Evolutionary conservation across 306 rosid species (phyloP).

Genomic region (Styphnolobium japonicum): DNA sequence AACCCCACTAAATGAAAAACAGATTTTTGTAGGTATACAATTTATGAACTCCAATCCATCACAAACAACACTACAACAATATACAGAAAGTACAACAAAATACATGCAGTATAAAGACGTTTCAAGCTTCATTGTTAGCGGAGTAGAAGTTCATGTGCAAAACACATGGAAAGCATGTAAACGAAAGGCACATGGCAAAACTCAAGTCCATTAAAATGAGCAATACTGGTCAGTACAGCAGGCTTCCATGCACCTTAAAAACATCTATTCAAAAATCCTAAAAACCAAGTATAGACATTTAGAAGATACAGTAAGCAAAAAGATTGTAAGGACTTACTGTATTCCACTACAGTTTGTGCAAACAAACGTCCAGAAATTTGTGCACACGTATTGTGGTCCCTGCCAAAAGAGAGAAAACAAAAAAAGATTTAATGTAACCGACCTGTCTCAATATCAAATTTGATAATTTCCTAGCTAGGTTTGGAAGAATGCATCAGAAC

Average conservation of each 20-base stretch:
- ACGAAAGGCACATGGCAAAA: constrained; percentile 1
- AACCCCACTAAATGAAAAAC: constrained; percentile 3
- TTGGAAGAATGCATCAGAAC: constrained; percentile 12
- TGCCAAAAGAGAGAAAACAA: constrained; percentile 34
- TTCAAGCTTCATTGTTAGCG: constrained; percentile 18
- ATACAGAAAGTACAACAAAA: not conserved
- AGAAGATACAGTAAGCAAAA: not conserved
- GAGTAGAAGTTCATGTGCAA: constrained; percentile 3
- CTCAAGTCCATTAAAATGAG: not conserved
- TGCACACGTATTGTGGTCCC: constrained; percentile 99
- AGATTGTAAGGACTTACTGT: constrained; percentile 69
- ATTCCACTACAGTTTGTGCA: constrained; percentile 95
- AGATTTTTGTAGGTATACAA: not conserved
- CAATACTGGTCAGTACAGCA: not conserved
- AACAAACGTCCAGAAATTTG: constrained; percentile 90
- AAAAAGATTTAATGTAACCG: constrained; percentile 14
- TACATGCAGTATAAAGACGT: not conserved
- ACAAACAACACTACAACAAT: not conserved
- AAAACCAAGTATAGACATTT: not conserved
- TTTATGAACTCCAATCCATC: constrained; percentile 16
- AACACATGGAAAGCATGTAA: constrained; percentile 20
- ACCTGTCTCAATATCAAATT: constrained; percentile 21
- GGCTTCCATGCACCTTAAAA: constrained; percentile 5
- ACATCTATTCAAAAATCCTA: constrained; percentile 1
- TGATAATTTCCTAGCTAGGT: not conserved